phyloP scores from a whole-genome alignment of 257 asterid species.

The Salvia miltiorrhiza region DNA sequence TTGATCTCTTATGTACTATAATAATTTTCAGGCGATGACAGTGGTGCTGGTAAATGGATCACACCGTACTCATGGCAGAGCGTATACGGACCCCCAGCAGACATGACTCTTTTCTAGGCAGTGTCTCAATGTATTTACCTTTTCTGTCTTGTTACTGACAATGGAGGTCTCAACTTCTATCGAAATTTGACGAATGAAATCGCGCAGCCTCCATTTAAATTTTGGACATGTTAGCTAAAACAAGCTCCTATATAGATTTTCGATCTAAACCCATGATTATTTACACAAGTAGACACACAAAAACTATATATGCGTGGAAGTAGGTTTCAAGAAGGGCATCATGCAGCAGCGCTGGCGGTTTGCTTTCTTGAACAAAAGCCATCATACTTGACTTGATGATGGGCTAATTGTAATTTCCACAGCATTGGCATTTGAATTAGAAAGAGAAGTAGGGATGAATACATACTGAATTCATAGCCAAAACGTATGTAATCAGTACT shows the following conservation, averaged over 20 bases:
- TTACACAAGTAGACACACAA: not conserved
- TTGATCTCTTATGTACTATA: not conserved
- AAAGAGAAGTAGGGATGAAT: too few relatives aligned
- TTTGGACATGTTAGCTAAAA: not conserved
- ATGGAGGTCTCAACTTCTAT: not conserved
- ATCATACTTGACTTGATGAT: too few relatives aligned
- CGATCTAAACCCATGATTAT: not conserved
- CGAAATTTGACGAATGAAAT: not conserved
- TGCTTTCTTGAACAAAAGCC: not conserved
- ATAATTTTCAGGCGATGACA: slow-evolving; percentile 40
- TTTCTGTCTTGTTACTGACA: not conserved
- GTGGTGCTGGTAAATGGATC: slow-evolving; percentile 54
- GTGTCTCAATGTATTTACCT: not conserved
- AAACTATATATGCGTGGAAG: too few relatives aligned
- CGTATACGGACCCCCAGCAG: slow-evolving; percentile 92
- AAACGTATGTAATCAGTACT: too few relatives aligned
- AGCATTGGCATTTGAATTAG: not conserved
- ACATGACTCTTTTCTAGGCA: slow-evolving; percentile 58
- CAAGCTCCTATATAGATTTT: not conserved
- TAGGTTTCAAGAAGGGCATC: too few relatives aligned
- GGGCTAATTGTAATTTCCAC: not conserved
- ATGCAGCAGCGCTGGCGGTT: too few relatives aligned
- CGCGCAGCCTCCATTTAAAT: not conserved
- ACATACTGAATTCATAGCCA: too few relatives aligned
- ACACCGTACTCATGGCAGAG: slow-evolving; percentile 90